These are phyloP conservation scores for Schizosaccharomyces octosporus DNA, from an alignment of 805 yeast genomes.

Conservation along the genomic window DNA sequence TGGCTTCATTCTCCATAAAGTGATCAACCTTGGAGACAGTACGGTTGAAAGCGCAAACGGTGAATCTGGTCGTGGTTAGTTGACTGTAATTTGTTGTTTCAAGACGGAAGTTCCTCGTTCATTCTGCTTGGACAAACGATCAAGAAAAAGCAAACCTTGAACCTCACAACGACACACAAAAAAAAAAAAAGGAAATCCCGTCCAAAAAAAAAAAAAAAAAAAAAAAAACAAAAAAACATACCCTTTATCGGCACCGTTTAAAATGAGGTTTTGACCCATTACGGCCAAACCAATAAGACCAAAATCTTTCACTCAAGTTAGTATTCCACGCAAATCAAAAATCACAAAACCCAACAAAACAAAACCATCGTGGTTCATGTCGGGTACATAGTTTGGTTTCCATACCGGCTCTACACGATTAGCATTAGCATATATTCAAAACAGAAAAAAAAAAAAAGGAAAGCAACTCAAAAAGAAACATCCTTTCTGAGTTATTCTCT, in stretches of 20 bases:
- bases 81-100: no score
- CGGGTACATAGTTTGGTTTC: neutral
- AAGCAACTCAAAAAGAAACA: no score
- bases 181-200: no score
- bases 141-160: no score
- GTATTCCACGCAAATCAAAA: neutral
- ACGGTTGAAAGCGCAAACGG: slow-evolving; percentile 97
- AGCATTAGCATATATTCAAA: neutral
- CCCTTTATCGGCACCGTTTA: slow-evolving; percentile 96
- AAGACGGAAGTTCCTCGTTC: no score
- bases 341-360: no score
- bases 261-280: slow-evolving; percentile 93
- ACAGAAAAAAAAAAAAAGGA: neutral
- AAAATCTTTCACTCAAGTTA: slow-evolving; percentile 29
- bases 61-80: slow-evolving; percentile 20
- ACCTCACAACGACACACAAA: no score
- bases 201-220: no score
- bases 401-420: neutral
- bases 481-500: no score
- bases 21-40: slow-evolving; percentile 88
- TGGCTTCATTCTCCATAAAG: slow-evolving; percentile 81
- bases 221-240: neutral
- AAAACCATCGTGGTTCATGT: neutral
- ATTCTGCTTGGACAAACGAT: no score
- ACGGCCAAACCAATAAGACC: slow-evolving; percentile 99